These are phyloP conservation scores for Leptographium procerum DNA, from an alignment of 2,329 filamentous ascomycete species.

Conservation along the genomic window DNA sequence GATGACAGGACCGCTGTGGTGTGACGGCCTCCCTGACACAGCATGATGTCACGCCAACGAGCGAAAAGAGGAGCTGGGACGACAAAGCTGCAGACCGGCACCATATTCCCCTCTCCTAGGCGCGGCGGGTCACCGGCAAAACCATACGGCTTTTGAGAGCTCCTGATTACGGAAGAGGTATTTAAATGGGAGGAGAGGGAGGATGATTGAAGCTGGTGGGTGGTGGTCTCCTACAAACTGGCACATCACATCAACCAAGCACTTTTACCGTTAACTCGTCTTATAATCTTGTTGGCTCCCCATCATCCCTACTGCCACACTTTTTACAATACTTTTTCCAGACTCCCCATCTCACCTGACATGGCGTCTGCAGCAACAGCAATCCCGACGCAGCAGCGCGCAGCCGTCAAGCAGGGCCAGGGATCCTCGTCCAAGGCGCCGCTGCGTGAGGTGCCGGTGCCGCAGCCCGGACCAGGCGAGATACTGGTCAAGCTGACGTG, in stretches of 20 bases:
- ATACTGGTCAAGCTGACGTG: slow-evolving; percentile 10
- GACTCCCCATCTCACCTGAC: not conserved
- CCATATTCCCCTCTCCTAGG: not conserved
- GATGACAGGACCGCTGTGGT: not conserved
- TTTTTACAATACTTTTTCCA: not conserved
- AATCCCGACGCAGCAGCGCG: slow-evolving; percentile 11
- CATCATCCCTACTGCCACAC: no score
- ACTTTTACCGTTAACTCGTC: no score
- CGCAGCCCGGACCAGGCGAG: slow-evolving; percentile 6
- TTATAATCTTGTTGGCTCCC: not conserved
- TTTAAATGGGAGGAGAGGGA: no score
- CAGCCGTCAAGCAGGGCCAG: slow-evolving; percentile 7
- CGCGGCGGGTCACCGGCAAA: not conserved
- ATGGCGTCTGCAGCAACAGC: not conserved
- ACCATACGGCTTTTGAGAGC: no score
- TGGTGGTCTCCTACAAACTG: no score
- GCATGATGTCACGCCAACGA: not conserved
- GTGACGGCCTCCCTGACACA: not conserved
- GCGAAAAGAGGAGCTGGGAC: not conserved
- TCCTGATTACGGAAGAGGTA: no score
- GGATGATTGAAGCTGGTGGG: no score
- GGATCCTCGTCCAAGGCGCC: slow-evolving; percentile 1
- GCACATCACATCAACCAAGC: no score
- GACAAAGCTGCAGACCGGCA: not conserved
- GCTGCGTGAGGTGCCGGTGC: not conserved